phyloP scores from a whole-genome alignment of 2,329 filamentous ascomycete genomes.

The Colletotrichum godetiae region DNA sequence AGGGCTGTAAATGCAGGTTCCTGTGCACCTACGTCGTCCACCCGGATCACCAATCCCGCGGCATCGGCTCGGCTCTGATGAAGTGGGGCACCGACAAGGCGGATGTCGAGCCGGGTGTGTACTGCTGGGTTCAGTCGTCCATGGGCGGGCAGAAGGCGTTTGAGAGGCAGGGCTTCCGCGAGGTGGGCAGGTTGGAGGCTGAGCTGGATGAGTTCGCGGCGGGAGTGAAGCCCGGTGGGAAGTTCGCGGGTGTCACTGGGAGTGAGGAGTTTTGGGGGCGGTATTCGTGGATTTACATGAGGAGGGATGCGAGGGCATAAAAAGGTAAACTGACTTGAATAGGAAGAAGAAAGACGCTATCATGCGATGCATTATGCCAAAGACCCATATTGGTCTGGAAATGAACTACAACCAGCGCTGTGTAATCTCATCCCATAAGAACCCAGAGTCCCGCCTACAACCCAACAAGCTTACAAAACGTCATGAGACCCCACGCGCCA shows the following conservation, averaged over 20 bases:
- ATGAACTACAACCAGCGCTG: neutral
- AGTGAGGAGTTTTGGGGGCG: conserved; percentile 37
- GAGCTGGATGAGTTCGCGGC: conserved; percentile 4
- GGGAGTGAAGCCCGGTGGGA: neutral
- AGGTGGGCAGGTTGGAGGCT: conserved; percentile 31
- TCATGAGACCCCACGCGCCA: conserved; percentile 39
- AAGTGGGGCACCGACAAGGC: conserved; percentile 44
- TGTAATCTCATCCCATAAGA: neutral
- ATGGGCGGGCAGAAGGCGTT: conserved; percentile 42
- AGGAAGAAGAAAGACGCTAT: neutral
- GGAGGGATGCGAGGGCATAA: conserved; percentile 36
- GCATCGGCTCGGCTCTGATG: conserved; percentile 48
- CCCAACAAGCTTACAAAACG: conserved; percentile 38
- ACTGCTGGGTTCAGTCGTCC: conserved; percentile 42
- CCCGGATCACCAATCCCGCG: conserved; percentile 44
- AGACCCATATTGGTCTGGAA: neutral
- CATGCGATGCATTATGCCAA: neutral
- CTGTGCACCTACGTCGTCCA: conserved; percentile 47
- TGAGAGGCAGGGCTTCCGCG: conserved; percentile 43
- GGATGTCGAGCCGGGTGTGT: conserved; percentile 44
- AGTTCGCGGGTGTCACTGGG: conserved; percentile 15
- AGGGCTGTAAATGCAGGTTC: conserved; percentile 46
- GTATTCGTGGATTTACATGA: conserved; percentile 45
- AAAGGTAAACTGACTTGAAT: neutral
- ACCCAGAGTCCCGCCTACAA: neutral